phyloP scores from a whole-genome alignment of 148 eudicot species.

The Dysphania ambrosioides region DNA sequence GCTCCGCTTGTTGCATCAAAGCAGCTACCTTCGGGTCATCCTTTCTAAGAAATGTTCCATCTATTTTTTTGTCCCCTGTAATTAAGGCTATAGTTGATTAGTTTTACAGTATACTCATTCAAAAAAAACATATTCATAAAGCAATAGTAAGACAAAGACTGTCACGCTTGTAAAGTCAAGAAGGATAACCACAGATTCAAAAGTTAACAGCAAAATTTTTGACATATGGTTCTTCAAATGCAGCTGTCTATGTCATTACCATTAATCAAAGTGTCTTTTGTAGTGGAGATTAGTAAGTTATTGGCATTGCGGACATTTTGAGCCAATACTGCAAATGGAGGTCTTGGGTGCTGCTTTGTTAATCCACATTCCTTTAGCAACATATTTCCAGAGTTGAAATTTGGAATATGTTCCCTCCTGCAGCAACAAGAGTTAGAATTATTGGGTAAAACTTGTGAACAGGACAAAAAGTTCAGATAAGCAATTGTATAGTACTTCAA shows the following conservation, averaged over 20 bases:
- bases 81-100: background rate
- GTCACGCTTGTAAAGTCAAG: conserved; percentile 25
- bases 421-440: conserved; percentile 14
- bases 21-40: conserved; percentile 80
- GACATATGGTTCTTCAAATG: conserved; percentile 19
- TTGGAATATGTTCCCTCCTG: conserved; percentile 52
- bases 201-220: conserved; percentile 23
- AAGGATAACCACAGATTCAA: conserved; percentile 23
- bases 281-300: conserved; percentile 25
- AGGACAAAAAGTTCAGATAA: background rate
- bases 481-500: conserved; percentile 43
- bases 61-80: conserved; percentile 39
- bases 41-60: conserved; percentile 75
- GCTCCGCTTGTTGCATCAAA: conserved; percentile 80
- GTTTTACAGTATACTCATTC: background rate
- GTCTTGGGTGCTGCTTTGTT: conserved; percentile 43
- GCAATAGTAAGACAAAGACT: conserved; percentile 21
- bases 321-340: conserved; percentile 62
- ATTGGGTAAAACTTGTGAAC: background rate
- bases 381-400: conserved; percentile 30
- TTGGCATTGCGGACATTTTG: conserved; percentile 40
- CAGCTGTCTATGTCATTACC: conserved; percentile 39
- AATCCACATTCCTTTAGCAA: conserved; percentile 31
- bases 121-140: conserved; percentile 12
- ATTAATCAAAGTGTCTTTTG: conserved; percentile 40